Percentiles rank a stretch among this genome's conserved stretches.
These are phyloP conservation scores for Tolypocladium endophyticum DNA, from an alignment of 2,329 filamentous ascomycete species.

Conservation along the genomic window DNA sequence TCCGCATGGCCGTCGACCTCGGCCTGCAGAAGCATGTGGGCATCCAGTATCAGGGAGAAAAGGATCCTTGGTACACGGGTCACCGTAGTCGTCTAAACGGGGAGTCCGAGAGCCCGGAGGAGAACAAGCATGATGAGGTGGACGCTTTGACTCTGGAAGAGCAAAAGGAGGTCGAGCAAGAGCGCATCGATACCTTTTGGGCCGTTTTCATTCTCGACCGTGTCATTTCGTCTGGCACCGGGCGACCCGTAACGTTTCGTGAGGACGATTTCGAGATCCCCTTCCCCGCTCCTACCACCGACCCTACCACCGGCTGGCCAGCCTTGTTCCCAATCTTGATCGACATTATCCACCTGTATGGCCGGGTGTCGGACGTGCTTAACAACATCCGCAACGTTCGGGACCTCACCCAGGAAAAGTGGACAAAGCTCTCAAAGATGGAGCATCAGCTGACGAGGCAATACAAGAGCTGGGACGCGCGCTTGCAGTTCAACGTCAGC, in stretches of 20 bases:
- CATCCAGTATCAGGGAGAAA: constrained; percentile 49
- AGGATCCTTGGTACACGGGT: constrained; percentile 37
- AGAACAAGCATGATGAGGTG: constrained; percentile 28
- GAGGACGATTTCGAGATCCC: constrained; percentile 78
- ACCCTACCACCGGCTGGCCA: constrained; percentile 57
- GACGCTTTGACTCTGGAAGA: constrained; percentile 35
- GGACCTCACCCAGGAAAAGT: constrained; percentile 65
- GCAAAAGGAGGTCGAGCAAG: constrained; percentile 61
- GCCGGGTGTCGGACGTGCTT: constrained; percentile 70
- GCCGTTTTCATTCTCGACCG: constrained; percentile 80
- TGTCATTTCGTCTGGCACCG: constrained; percentile 79
- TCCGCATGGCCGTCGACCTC: constrained; percentile 70
- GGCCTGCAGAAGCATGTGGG: constrained; percentile 76
- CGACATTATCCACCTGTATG: constrained; percentile 77
- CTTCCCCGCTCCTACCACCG: constrained; percentile 43
- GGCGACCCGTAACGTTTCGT: constrained; percentile 70
- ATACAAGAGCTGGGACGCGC: constrained; percentile 63
- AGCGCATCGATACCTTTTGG: constrained; percentile 83
- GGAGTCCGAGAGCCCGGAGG: constrained; percentile 25
- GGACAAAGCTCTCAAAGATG: constrained; percentile 63
- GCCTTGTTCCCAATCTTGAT: constrained; percentile 71
- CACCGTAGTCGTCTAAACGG: constrained; percentile 27
- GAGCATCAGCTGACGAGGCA: constrained; percentile 65
- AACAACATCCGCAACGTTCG: constrained; percentile 68
- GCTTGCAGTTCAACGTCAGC: constrained; percentile 70